Evolutionary conservation across 1,284 basidiomycete species (phyloP).

Genomic region (Inonotus obliquus): DNA sequence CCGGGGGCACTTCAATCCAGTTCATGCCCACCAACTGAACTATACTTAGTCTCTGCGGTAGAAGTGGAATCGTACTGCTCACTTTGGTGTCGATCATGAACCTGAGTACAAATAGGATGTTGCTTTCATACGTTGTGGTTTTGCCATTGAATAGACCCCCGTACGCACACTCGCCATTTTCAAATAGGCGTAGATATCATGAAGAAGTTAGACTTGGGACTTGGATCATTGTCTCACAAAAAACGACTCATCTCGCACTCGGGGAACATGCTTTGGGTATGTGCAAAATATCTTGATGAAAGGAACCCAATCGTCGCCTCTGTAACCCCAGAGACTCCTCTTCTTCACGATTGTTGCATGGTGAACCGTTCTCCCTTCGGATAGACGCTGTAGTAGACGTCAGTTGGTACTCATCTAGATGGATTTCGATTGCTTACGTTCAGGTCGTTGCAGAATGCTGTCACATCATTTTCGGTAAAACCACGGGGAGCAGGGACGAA

Average conservation of each 20-base stretch:
- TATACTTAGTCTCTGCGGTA: background rate
- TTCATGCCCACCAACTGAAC: conserved; percentile 91
- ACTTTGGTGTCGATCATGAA: conserved; percentile 98
- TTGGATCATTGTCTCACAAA: background rate
- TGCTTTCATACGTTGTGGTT: conserved; percentile 82
- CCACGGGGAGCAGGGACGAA: conserved; percentile 84
- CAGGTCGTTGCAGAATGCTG: conserved; percentile 61
- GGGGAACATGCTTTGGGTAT: conserved; percentile 74
- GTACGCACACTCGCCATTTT: conserved; percentile 76
- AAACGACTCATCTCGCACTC: conserved; percentile 82
- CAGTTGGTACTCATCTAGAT: background rate
- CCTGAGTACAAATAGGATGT: conserved; percentile 81
- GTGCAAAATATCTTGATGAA: conserved; percentile 82
- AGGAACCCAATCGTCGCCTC: conserved; percentile 69
- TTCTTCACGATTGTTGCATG: conserved; percentile 61
- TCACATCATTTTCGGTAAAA: conserved; percentile 64
- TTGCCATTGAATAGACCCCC: conserved; percentile 59
- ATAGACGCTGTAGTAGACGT: conserved; percentile 26
- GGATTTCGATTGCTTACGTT: conserved; percentile 55
- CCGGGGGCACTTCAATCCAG: conserved; percentile 88
- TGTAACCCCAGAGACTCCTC: conserved; percentile 82
- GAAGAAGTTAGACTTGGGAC: conserved; percentile 4
- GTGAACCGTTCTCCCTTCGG: conserved; percentile 39
- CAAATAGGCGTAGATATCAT: conserved; percentile 70
- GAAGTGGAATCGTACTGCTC: conserved; percentile 8